Evolutionary conservation across 2,329 filamentous ascomycete genomes (phyloP).

Genomic region (Hypoxylon sp.): DNA sequence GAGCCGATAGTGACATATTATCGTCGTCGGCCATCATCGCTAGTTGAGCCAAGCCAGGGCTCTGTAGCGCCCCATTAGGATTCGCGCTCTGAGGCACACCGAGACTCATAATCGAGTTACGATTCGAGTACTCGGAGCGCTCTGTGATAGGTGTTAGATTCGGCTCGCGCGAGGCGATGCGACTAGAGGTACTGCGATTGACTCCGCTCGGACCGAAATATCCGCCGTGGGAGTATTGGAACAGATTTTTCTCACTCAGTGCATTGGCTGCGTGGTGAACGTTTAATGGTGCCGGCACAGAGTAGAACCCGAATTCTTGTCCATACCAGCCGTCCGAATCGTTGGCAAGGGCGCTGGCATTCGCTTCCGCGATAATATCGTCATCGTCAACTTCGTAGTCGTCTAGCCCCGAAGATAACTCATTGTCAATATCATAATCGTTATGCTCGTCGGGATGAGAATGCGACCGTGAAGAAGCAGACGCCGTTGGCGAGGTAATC

Average conservation of each 20-base stretch:
- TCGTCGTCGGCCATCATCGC: slow-evolving; percentile 71
- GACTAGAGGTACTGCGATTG: slow-evolving; percentile 75
- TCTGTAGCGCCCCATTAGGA: slow-evolving; percentile 62
- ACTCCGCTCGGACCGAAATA: slow-evolving; percentile 83
- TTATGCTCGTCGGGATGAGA: slow-evolving; percentile 38
- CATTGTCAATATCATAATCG: slow-evolving; percentile 67
- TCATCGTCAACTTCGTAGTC: slow-evolving; percentile 81
- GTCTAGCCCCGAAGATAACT: slow-evolving; percentile 54
- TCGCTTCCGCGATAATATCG: slow-evolving; percentile 91
- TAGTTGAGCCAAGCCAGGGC: slow-evolving; percentile 79
- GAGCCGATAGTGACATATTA: slow-evolving; percentile 75
- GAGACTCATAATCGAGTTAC: slow-evolving; percentile 87
- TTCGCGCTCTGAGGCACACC: slow-evolving; percentile 61
- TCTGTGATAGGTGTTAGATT: slow-evolving; percentile 97
- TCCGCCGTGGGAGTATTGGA: slow-evolving; percentile 79
- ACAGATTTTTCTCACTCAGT: slow-evolving; percentile 51
- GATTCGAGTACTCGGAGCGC: slow-evolving; percentile 92
- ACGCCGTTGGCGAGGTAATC: slow-evolving; percentile 47
- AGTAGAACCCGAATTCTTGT: slow-evolving; percentile 96
- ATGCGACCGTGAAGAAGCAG: slow-evolving; percentile 41
- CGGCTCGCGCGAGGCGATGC: slow-evolving; percentile 79
- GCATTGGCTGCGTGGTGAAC: slow-evolving; percentile 33
- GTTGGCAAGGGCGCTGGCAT: slow-evolving; percentile 89
- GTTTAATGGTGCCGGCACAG: slow-evolving; percentile 57
- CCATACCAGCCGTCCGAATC: slow-evolving; percentile 96